Evolutionary conservation across 2,329 filamentous ascomycete genomes (phyloP), one percentile per base, ranked within the genome.

Genomic region (Exserohilum turcica): DNA sequence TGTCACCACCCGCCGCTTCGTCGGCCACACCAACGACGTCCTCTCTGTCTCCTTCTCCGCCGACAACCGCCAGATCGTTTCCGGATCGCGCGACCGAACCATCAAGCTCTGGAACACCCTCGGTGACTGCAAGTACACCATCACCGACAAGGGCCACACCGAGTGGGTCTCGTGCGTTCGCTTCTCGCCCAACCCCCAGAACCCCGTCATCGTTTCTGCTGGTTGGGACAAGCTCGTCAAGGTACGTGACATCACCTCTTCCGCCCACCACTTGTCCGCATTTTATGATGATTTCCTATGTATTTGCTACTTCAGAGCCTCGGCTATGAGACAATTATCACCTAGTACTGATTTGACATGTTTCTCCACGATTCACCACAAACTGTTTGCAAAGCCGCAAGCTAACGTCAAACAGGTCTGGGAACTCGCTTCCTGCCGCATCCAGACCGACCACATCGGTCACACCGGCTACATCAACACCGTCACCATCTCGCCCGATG

Each of bases 221-320:
- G 92, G 92, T 74, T 99, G 94, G 94, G 94, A 99, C 86, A 99
- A 97, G 88, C 89, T 97, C 73, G 94, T 99, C 79, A 99, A 99
- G 94, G 94, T 99, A 84, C 75, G 92, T 86, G 62, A 45, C 60
- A 43, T 31, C 10, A 5, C 8, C n/a, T 38, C 21, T 39, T 43
- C 38, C 24, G 18, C 21, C 9, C 9, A 12, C 28, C 42, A 19
- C 10, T n/a, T 21, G 18, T 29, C 40, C 46, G n/a, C 39, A 5
- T 54, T 82, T 82, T 78, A 94, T 92, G 93, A 97, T 97, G 93
- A 85, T 89, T 86, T 89, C 85, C 79, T 80, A 79, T 91, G 92
- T 97, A 97, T 97, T 97, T 97, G 94, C 94, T 97, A 97, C 94
- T 99, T 97, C 93, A 97, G 94, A 99, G 92, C 91, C 86, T 82